Evolutionary conservation across 1,139 yeast species (phyloP), one percentile per base, ranked within the genome.

Genomic region (Blastobotrys illinoisensis): DNA sequence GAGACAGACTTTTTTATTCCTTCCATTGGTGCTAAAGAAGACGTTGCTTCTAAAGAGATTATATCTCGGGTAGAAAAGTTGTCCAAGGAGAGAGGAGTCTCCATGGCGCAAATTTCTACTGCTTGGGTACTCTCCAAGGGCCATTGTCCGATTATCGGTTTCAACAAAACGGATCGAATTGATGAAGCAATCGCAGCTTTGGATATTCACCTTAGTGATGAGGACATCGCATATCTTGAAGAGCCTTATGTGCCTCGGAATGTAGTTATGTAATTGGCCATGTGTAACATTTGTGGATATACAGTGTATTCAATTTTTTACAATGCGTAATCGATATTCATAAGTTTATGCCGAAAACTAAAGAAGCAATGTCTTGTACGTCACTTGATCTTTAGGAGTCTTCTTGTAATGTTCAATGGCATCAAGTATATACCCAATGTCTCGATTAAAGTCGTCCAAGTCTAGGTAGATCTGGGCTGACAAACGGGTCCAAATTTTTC

Each of bases 391-490:
- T 16, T 43, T 47, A 18, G 55, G 55, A 21, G 51, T 51, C 11
- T 45, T 28, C 6, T 32, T 43, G 32, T 44, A 51, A 9, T 45
- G 21, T 4, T 57, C 53, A 7, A 67, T 54, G 1, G 60, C 59
- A n/a, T 62, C 62, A 24, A 59, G 60, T 11, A 74, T 54, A 6
- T 62, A 68, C 9, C 73, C 73, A 40, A 75, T 67, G 1, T 80
- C 83, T 54, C 68, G 65, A 44, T 72, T 74, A 64, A 75, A 84
- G 62, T 85, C 90, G 7, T 69, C 70, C 32, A 79, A 62, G 46
- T 81, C 85, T 58, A 81, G 79, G 65, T 82, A 85, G 7, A 82
- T 68, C 62, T 84, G 87, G 46, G 82, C 82, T 46, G 85, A 79
- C 58, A 82, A 78, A 57, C 91, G 75, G 19, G 77, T 73, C 62